Evolutionary conservation across 148 eudicot genomes (phyloP), one percentile per base, ranked within the genome.

Genomic region (Rhododendron ferrugineum): DNA sequence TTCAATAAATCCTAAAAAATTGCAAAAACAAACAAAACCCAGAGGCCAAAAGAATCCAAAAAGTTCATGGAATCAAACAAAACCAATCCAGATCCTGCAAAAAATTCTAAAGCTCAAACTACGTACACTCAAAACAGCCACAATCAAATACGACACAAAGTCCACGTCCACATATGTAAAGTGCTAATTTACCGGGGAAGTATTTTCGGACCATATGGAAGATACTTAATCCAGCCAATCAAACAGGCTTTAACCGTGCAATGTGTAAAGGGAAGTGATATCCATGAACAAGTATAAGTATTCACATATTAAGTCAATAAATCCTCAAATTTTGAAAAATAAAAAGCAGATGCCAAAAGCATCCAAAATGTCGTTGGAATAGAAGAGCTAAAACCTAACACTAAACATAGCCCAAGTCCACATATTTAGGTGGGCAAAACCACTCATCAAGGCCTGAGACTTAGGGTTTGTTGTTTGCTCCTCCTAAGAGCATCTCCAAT

Each of bases 1-100:
- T 62, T 18, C 15, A 76, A 37, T 58, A 36, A 4, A 2, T 28
- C 22, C 28, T 47, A 23, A 22, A 34, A 37, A 11, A 37, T 22
- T 54, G 60, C 73, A 42, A 82, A 66, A 82, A 66, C 28, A 30
- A 81, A 20, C 70, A 15, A 58, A 50, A 82, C 76, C 77, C 50
- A 64, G 84, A 82, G 44, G 56, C 7, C 47, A 36, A 52, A 49
- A 50, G 18, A 49, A 79, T 52, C 20, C 82, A 28, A 26, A 80
- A 6, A 10, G 15, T 11, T 26, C 49, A 18, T 1, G 10, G 40
- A 36, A 81, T 7, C 30, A 81, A 82, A 40, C 40, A n/a, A 14
- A 49, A 52, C 6, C 82, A 28, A 52, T 11, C 72, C 49, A 56
- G 83, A 56, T 81, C 49, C 1, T 1, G 3, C 42, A 34, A 15